These are phyloP conservation scores for Pugionium cornutum DNA, from an alignment of 345 rosid species.

Conservation along the genomic window DNA sequence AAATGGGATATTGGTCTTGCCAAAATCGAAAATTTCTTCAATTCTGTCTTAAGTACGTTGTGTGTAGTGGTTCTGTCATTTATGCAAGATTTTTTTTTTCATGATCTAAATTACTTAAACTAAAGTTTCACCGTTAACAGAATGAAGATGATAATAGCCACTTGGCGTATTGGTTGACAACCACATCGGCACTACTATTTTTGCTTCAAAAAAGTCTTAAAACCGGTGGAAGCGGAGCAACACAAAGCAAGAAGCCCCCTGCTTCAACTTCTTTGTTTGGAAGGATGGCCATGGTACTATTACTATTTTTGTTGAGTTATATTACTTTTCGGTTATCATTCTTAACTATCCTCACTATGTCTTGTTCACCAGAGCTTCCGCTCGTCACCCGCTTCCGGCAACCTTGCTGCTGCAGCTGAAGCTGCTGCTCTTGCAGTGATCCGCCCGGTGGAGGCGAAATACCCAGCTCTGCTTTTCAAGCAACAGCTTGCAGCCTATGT, in stretches of 20 bases:
- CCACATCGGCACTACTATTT: constrained; percentile 80
- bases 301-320: constrained; percentile 14
- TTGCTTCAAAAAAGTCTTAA: constrained; percentile 86
- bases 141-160: constrained; percentile 89
- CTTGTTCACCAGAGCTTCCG: constrained; percentile 76
- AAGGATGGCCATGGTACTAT: constrained; percentile 82
- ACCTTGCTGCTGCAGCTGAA: constrained; percentile 73
- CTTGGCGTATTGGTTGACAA: constrained; percentile 98
- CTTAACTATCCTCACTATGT: constrained; percentile 22
- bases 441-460: constrained; percentile 93
- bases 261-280: constrained; percentile 87
- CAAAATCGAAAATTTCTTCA: not conserved
- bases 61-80: constrained; percentile 1
- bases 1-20: constrained; percentile 1
- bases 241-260: constrained; percentile 67
- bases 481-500: constrained; percentile 99
- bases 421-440: constrained; percentile 72
- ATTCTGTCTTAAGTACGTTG: not conserved
- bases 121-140: constrained; percentile 46
- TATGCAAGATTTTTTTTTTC: constrained; percentile 10
- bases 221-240: constrained; percentile 71
- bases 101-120: constrained; percentile 11
- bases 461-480: constrained; percentile 97
- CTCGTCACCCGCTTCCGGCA: constrained; percentile 78
- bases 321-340: not conserved